Conservation (phyloP, 805 yeast genomes). For the Yamadazyma phyllophila region DNA sequence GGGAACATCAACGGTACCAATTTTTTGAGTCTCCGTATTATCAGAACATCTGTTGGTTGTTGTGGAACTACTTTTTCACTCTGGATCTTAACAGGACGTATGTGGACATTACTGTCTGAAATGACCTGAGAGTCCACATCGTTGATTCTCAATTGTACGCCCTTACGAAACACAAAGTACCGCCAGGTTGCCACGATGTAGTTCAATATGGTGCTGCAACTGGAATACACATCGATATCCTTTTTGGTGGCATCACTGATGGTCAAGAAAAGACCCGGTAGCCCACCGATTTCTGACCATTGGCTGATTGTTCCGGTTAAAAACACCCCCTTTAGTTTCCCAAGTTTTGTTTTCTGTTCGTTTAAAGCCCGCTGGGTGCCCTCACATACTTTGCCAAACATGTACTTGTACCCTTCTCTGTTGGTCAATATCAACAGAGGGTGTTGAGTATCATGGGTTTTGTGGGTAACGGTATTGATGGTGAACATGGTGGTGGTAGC, state of each 20-base stretch:
- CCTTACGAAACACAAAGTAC: conserved; percentile 78
- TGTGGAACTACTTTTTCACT: neutral
- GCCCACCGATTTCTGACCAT: conserved; percentile 85
- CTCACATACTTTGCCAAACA: conserved; percentile 81
- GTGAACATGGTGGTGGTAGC: conserved; percentile 42
- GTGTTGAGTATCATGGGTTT: conserved; percentile 51
- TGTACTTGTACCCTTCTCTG: conserved; percentile 50
- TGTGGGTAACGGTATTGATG: conserved; percentile 52
- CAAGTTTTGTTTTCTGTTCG: conserved; percentile 56
- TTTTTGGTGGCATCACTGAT: conserved; percentile 73
- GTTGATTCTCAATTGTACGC: conserved; percentile 47
- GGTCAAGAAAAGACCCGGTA: conserved; percentile 86
- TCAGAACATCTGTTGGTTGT: neutral
- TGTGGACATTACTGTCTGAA: conserved; percentile 36
- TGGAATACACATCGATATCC: conserved; percentile 51
- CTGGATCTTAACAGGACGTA: conserved; percentile 35
- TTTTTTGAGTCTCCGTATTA: conserved; percentile 16
- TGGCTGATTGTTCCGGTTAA: conserved; percentile 66
- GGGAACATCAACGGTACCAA: conserved; percentile 60
- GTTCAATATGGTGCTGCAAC: conserved; percentile 27
- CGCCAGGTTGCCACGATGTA: conserved; percentile 80
- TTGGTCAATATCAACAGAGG: conserved; percentile 55
- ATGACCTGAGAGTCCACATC: conserved; percentile 28
- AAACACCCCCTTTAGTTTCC: conserved; percentile 63
- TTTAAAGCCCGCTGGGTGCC: conserved; percentile 78